A percentile compares a stretch with the other conserved stretches of the same genome.
Conservation (phyloP, 345 rosid genomes). For the Durio zibethinus region DNA sequence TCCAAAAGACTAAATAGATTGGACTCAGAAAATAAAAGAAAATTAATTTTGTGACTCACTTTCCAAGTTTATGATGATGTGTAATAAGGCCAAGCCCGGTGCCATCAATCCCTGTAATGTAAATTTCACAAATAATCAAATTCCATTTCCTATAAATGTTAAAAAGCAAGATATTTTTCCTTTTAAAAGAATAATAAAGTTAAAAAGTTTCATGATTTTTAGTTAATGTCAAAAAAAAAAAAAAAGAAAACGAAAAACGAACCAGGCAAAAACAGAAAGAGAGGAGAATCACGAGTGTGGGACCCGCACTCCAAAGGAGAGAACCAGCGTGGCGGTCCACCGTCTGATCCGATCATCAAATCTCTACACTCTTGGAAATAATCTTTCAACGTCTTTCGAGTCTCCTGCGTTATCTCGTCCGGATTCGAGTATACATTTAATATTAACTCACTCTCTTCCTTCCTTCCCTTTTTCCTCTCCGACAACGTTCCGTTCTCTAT, state of each 20-base stretch:
- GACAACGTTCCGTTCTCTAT: not conserved
- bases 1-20: not conserved
- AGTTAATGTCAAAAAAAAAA: not conserved
- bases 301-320: slow-evolving; percentile 59
- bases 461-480: not conserved
- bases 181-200: not conserved
- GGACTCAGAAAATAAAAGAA: not conserved
- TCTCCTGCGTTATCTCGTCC: slow-evolving; percentile 15
- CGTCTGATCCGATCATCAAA: slow-evolving; percentile 42
- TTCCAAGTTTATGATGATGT: slow-evolving; percentile 55
- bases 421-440: not conserved
- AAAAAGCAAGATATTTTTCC: not conserved
- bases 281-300: slow-evolving; percentile 47
- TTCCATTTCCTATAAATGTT: too few species aligned
- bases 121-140: not conserved
- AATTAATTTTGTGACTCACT: slow-evolving; percentile 30
- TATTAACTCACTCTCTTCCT: slow-evolving; percentile 4
- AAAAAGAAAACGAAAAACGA: not conserved
- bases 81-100: slow-evolving; percentile 70
- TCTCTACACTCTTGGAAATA: slow-evolving; percentile 48
- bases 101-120: slow-evolving; percentile 63
- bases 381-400: slow-evolving; percentile 33
- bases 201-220: not conserved
- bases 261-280: slow-evolving; percentile 75
- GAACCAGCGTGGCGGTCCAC: slow-evolving; percentile 74